Evolutionary conservation across 805 yeast genomes (phyloP).

Genomic region (Blastobotrys muscicola): DNA sequence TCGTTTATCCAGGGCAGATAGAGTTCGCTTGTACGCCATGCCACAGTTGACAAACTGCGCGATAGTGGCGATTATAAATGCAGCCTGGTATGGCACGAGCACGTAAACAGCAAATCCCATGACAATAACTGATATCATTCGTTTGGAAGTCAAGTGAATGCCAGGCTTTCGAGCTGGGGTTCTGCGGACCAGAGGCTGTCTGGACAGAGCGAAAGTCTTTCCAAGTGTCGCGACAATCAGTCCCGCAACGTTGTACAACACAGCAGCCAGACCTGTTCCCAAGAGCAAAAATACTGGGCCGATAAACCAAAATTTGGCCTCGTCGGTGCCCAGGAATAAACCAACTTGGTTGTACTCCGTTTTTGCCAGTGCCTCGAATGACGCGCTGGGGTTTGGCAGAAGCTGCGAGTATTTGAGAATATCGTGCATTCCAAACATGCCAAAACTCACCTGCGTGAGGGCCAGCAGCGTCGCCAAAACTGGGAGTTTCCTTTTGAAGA

Average conservation of each 20-base stretch:
- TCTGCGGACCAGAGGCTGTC: background rate
- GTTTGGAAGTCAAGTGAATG: background rate
- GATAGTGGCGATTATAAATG: slow-evolving; percentile 6
- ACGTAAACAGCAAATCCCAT: slow-evolving; percentile 1
- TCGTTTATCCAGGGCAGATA: no score
- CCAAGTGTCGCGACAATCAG: background rate
- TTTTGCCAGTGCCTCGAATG: background rate
- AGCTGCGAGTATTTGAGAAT: no score
- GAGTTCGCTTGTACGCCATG: background rate
- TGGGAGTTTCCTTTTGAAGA: slow-evolving; percentile 22
- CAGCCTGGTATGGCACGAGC: slow-evolving; percentile 9
- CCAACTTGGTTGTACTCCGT: slow-evolving; percentile 31
- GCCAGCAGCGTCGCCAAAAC: slow-evolving; percentile 21
- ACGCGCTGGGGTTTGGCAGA: no score
- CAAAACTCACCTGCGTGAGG: slow-evolving; percentile 22
- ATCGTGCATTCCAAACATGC: slow-evolving; percentile 18
- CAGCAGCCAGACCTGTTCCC: slow-evolving; percentile 28
- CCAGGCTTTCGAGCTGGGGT: background rate
- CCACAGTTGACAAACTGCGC: slow-evolving; percentile 5
- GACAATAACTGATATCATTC: background rate
- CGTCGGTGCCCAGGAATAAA: slow-evolving; percentile 62
- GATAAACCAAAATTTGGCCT: slow-evolving; percentile 41
- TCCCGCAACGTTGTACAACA: background rate
- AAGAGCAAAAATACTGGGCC: slow-evolving; percentile 50
- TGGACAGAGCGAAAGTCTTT: background rate